A percentile compares a stretch with the other conserved stretches of the same genome.
Conservation (phyloP, 768 basidiomycete genomes). For the Mycena polygramma region DNA sequence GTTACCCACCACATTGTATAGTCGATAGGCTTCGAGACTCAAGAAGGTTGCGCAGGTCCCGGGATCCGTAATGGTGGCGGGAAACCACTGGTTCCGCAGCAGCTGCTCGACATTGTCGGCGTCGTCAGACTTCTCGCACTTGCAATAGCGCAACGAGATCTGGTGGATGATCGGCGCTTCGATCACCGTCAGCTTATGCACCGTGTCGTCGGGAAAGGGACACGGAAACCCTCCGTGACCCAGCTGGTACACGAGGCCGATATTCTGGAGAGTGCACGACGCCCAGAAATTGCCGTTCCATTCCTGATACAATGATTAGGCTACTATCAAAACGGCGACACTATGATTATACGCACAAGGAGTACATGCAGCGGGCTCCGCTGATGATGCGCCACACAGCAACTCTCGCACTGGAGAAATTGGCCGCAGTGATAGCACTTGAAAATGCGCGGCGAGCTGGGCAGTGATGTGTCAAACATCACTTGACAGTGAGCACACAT, state of each 20-base stretch:
- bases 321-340: not conserved
- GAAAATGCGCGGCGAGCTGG: not conserved
- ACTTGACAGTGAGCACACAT: slow-evolving; percentile 5
- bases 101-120: slow-evolving; percentile 19
- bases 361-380: slow-evolving; percentile 15
- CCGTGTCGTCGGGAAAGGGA: not conserved
- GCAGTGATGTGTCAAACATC: too few relatives aligned
- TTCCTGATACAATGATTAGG: not conserved
- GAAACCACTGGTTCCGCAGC: slow-evolving; percentile 22
- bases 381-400: slow-evolving; percentile 1
- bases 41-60: slow-evolving; percentile 30
- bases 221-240: slow-evolving; percentile 33
- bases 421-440: slow-evolving; percentile 23
- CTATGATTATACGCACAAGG: not conserved
- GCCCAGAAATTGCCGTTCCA: not conserved
- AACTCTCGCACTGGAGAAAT: slow-evolving; percentile 20
- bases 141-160: slow-evolving; percentile 25
- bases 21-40: slow-evolving; percentile 24
- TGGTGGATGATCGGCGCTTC: slow-evolving; percentile 30
- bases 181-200: slow-evolving; percentile 23
- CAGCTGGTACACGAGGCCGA: slow-evolving; percentile 21
- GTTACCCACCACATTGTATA: slow-evolving; percentile 32
- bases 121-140: slow-evolving; percentile 7
- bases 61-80: slow-evolving; percentile 33
- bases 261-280: not conserved